Evolutionary conservation across 257 asterid species (phyloP).

Genomic region (Solanum chilense): DNA sequence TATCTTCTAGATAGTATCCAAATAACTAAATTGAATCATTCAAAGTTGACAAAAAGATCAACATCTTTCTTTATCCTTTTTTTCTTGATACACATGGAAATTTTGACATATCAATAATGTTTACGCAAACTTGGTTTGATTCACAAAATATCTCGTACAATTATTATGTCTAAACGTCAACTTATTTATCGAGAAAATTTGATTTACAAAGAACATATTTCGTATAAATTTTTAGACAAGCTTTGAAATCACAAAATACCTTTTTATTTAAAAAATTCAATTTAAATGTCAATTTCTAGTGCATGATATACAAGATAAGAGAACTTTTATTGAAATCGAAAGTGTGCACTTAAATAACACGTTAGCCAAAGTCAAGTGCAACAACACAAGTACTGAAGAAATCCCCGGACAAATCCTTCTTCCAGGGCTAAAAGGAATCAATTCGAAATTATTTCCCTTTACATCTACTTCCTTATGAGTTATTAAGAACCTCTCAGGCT

Average conservation of each 20-base stretch:
- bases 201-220: not conserved
- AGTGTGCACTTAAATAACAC: not conserved
- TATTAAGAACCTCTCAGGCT: conserved; percentile 31
- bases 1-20: not conserved
- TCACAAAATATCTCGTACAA: not conserved
- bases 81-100: not conserved
- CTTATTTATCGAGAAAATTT: no score
- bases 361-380: conserved; percentile 20
- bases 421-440: conserved; percentile 37
- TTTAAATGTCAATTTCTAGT: no score
- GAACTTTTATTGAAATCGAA: no score
- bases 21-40: not conserved
- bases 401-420: conserved; percentile 28
- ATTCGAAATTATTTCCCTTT: conserved; percentile 20
- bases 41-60: no score
- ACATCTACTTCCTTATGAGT: conserved; percentile 18
- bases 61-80: no score
- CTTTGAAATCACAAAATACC: not conserved
- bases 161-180: no score
- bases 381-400: conserved; percentile 2
- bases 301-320: no score
- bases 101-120: not conserved
- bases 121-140: no score
- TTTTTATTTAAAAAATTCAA: no score
- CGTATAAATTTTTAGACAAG: not conserved